A percentile compares a stretch with the other conserved stretches of the same genome.
Conservation (phyloP, 202 grass and related monocot genomes). For the Zizania palustris region DNA sequence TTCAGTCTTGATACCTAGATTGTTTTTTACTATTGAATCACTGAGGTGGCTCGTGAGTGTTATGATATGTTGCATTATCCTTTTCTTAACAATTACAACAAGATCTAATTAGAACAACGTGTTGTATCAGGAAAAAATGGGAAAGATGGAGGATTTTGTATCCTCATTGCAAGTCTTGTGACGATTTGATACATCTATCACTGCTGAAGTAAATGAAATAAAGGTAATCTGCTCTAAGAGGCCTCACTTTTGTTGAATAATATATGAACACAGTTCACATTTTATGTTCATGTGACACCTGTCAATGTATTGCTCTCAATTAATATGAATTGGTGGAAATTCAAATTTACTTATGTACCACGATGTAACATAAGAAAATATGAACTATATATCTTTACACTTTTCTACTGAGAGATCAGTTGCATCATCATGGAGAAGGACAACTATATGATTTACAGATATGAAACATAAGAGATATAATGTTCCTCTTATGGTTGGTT, state of each 20-base stretch:
- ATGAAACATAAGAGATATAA: constrained; percentile 67
- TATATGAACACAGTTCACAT: neutral
- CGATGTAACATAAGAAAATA: constrained; percentile 5
- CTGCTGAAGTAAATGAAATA: constrained; percentile 87
- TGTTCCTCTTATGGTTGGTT: constrained; percentile 66
- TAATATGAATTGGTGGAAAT: neutral
- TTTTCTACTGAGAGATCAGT: constrained; percentile 55
- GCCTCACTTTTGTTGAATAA: neutral
- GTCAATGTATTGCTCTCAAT: too few relatives aligned
- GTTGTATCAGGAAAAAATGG: constrained; percentile 99
- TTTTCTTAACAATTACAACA: too few relatives aligned
- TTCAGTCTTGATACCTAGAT: constrained; percentile 80
- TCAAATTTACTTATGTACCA: neutral
- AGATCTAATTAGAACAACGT: too few relatives aligned
- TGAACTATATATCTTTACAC: constrained; percentile 22
- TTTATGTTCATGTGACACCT: constrained; percentile 18
- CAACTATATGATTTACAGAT: constrained; percentile 54
- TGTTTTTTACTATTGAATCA: constrained; percentile 94
- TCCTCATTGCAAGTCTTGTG: constrained; percentile 88
- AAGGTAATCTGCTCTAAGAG: constrained; percentile 62
- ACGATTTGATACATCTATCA: constrained; percentile 91
- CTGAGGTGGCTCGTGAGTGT: constrained; percentile 89
- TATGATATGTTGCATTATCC: too few relatives aligned
- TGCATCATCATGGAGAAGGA: constrained; percentile 56
- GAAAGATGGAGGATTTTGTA: constrained; percentile 82